phyloP scores from a whole-genome alignment of 2,329 filamentous ascomycete species.

The Fusarium buharicum region DNA sequence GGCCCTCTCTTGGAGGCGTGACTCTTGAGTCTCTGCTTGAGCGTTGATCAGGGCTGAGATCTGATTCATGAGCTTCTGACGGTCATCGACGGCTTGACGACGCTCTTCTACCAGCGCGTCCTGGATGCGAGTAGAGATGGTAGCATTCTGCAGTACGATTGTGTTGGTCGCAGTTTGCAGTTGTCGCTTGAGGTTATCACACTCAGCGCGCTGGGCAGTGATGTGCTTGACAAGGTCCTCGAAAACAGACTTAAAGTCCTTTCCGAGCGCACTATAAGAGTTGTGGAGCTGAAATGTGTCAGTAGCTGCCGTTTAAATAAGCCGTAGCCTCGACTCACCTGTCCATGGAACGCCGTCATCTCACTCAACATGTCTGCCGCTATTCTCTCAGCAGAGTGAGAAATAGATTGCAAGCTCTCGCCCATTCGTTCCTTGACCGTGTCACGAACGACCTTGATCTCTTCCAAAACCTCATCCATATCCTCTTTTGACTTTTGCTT shows the following conservation, averaged over 20 bases:
- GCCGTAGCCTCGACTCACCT: constrained; percentile 52
- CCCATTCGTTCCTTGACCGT: constrained; percentile 88
- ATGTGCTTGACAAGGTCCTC: constrained; percentile 82
- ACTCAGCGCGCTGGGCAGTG: constrained; percentile 79
- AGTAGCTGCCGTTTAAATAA: constrained; percentile 1
- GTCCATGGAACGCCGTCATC: constrained; percentile 82
- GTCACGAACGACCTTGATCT: constrained; percentile 89
- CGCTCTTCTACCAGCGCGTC: constrained; percentile 81
- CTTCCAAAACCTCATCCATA: constrained; percentile 90
- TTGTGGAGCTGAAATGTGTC: constrained; percentile 70
- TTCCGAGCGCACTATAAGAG: constrained; percentile 84
- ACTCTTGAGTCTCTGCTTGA: constrained; percentile 78
- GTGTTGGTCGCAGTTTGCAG: constrained; percentile 75
- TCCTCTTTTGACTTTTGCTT: constrained; percentile 78
- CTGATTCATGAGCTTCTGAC: constrained; percentile 77
- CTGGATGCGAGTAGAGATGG: constrained; percentile 73
- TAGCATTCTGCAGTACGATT: constrained; percentile 74
- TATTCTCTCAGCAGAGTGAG: constrained; percentile 85
- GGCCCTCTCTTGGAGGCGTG: constrained; percentile 73
- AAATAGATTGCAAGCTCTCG: constrained; percentile 84
- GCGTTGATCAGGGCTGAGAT: constrained; percentile 81
- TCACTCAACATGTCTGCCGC: constrained; percentile 89
- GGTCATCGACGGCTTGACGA: constrained; percentile 75
- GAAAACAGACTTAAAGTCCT: constrained; percentile 87
- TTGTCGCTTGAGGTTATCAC: constrained; percentile 76